phyloP scores from a whole-genome alignment of 805 yeast genomes.

The Wickerhamomyces queroliae region DNA sequence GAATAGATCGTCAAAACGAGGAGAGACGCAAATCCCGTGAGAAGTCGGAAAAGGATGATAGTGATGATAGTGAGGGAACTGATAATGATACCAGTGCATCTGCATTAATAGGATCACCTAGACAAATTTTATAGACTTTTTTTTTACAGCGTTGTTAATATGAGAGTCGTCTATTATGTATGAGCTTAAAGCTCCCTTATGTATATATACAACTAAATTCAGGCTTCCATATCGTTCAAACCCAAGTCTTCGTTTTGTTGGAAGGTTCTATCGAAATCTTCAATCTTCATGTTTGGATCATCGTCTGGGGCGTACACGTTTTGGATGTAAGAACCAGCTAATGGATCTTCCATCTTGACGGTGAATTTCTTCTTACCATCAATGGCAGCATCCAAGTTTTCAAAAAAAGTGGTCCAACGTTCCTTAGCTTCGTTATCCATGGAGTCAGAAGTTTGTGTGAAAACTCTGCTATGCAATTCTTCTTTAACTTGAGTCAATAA shows the following conservation, averaged over 20 bases:
- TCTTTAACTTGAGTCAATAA: constrained; percentile 82
- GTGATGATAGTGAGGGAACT: not conserved
- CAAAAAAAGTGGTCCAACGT: constrained; percentile 83
- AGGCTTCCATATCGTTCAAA: constrained; percentile 37
- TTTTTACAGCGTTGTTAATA: too few relatives aligned
- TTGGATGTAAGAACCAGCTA: constrained; percentile 93
- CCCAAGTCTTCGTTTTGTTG: constrained; percentile 94
- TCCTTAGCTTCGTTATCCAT: constrained; percentile 73
- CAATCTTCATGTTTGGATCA: constrained; percentile 92
- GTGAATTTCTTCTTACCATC: constrained; percentile 83
- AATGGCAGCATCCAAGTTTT: constrained; percentile 66
- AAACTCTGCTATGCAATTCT: constrained; percentile 81
- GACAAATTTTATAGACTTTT: too few relatives aligned
- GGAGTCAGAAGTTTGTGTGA: constrained; percentile 82
- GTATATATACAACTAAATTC: too few relatives aligned
- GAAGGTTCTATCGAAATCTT: constrained; percentile 82
- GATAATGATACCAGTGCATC: not conserved
- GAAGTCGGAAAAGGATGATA: not conserved
- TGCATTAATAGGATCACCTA: too few relatives aligned
- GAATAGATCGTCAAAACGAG: too few relatives aligned
- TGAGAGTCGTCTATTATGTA: too few relatives aligned
- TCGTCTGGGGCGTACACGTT: constrained; percentile 98
- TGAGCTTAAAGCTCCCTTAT: too few relatives aligned
- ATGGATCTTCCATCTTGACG: constrained; percentile 85
- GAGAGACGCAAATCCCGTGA: not conserved